Conservation (phyloP, 2,329 filamentous ascomycete genomes). For the Pseudogymnoascus sp. region DNA sequence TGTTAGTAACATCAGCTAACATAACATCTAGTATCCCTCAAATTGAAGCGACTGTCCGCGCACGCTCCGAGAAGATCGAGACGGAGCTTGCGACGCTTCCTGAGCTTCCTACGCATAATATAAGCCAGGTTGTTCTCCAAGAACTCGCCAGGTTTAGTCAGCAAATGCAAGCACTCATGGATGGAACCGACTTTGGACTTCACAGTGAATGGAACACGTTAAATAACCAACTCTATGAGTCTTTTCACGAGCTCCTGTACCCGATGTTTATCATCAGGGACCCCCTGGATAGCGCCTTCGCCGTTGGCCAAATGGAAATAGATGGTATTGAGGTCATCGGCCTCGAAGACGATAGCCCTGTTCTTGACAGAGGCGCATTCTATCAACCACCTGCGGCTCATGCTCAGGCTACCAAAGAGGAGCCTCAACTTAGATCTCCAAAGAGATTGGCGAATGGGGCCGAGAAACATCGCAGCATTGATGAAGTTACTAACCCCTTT, state of each 20-base stretch:
- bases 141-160: conserved; percentile 52
- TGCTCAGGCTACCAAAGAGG: not conserved
- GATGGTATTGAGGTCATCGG: conserved; percentile 9
- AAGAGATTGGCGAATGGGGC: not conserved
- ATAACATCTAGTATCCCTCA: conserved; percentile 30
- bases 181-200: conserved; percentile 43
- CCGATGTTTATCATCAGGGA: conserved; percentile 21
- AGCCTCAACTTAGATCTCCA: not conserved
- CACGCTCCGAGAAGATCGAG: conserved; percentile 44
- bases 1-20: conserved; percentile 10
- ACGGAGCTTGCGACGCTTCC: conserved; percentile 51
- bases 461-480: not conserved
- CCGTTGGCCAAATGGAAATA: not conserved
- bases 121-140: conserved; percentile 56
- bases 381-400: not conserved
- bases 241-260: conserved; percentile 27
- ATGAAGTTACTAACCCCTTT: not conserved
- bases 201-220: conserved; percentile 32
- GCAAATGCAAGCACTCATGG: conserved; percentile 45
- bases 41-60: conserved; percentile 29
- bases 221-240: conserved; percentile 29
- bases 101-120: conserved; percentile 56
- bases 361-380: not conserved
- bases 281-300: too few species aligned
- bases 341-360: conserved; percentile 14